Evolutionary conservation across 1,139 yeast genomes (phyloP), one percentile per base, ranked within the genome.

Genomic region (Sugiyamaella neomexicana): DNA sequence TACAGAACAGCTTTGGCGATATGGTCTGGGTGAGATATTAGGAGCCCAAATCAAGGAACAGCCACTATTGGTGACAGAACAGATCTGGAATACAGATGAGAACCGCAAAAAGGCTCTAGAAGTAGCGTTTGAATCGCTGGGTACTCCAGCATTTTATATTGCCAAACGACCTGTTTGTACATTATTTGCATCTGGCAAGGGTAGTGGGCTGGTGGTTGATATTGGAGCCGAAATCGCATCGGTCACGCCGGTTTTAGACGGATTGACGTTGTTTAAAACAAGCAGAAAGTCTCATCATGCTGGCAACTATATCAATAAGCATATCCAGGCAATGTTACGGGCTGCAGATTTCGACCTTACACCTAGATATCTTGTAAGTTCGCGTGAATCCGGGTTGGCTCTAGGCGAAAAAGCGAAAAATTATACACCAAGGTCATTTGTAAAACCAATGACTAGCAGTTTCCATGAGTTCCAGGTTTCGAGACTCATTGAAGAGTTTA

Each of bases 221-320:
- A 74, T 91, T 43, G 99, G 99, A 1, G 95, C 90, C 65, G 91
- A 87, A 62, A 75, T 86, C 1, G 78, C 85, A 13, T 83, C 93
- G 53, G 96, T 87, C 1, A 87, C 97, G 1, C 98, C 99, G 0
- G 95, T 93, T 2, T 81, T 91, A 52, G 99, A 93, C 71, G 99
- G 99, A 2, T 80, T 93, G 67, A 88, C 95, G 45, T 75, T 93
- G 56, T 62, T 86, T 80, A 68, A 87, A 54, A 62, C 69, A 1
- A 60, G 66, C 37, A 55, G 65, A 12, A 59, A 68, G 15, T 62
- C 73, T 25, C 61, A 63, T 10, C 57, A 58, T 50, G 78, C 77
- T 1, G 79, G 79, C 2, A 63, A 65, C 43, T 72, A 63, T 55
- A 58, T 75, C 34, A 69, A 64, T 55, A 54, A 53, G 17, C 67